A percentile compares a stretch with the other conserved stretches of the same genome.
phyloP scores from a whole-genome alignment of 352 stramenopile genomes.

The Globisporangium radiosum region DNA sequence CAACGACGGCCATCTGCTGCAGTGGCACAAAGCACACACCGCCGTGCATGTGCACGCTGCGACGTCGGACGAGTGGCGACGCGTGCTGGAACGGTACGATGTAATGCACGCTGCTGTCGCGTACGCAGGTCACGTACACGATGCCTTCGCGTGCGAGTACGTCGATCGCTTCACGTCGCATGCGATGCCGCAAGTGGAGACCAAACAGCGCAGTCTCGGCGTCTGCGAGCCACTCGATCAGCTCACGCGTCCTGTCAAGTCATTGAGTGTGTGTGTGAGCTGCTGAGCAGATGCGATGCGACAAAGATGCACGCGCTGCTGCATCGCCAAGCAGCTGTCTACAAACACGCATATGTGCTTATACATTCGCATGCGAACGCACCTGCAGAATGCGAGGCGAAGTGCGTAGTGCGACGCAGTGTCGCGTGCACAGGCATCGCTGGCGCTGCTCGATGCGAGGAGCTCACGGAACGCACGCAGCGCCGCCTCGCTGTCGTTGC shows the following conservation, averaged over 20 bases:
- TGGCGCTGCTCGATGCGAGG: neutral
- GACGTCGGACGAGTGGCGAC: conserved; percentile 26
- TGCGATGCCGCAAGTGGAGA: conserved; percentile 14
- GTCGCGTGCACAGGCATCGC: conserved; percentile 16
- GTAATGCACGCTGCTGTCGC: conserved; percentile 9
- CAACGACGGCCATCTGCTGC: conserved; percentile 27
- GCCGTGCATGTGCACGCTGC: conserved; percentile 33
- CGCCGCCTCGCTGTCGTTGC: neutral
- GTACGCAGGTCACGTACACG: conserved; percentile 10
- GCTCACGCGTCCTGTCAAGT: conserved; percentile 6
- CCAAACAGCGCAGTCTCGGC: conserved; percentile 40
- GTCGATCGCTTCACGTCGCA: conserved; percentile 4
- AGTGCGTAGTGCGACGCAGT: conserved; percentile 41
- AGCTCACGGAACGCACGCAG: conserved; percentile 16
- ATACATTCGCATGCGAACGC: conserved; percentile 7
- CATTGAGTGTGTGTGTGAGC: neutral
- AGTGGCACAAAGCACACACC: conserved; percentile 43
- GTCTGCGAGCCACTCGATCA: conserved; percentile 46
- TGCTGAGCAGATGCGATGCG: too few species aligned
- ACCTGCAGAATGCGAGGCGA: conserved; percentile 50
- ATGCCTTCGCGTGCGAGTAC: conserved; percentile 31
- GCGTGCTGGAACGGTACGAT: conserved; percentile 47
- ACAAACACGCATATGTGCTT: neutral
- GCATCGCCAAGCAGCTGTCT: too few species aligned
- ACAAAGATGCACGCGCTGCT: too few species aligned